A percentile compares a stretch with the other conserved stretches of the same genome.
phyloP scores from a whole-genome alignment of 306 rosid species.

The Ceratonia siliqua region DNA sequence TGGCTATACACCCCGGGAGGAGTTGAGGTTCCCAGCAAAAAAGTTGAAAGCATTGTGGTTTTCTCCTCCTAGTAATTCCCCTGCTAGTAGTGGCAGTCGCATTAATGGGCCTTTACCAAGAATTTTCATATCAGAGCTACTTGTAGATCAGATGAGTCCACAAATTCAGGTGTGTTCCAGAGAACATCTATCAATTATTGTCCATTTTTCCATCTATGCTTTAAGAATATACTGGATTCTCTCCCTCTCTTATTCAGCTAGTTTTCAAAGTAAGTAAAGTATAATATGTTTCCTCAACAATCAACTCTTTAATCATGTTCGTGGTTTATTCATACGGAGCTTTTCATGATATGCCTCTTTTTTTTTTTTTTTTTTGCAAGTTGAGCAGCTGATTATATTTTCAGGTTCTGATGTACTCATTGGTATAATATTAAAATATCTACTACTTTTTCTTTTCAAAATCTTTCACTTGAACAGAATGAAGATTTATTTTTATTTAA shows the following conservation, averaged over 20 bases:
- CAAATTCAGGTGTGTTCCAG: constrained; percentile 65
- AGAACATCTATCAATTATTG: neutral
- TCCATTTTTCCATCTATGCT: constrained; percentile 13
- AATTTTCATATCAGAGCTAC: constrained; percentile 86
- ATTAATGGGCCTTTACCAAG: constrained; percentile 82
- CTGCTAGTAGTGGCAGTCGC: constrained; percentile 48
- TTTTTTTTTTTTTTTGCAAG: constrained; percentile 16
- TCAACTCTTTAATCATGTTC: neutral
- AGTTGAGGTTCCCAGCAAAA: constrained; percentile 78
- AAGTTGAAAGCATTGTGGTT: constrained; percentile 92
- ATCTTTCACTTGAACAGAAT: neutral
- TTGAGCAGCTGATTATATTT: constrained; percentile 6
- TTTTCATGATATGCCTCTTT: neutral
- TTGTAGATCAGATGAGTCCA: constrained; percentile 85
- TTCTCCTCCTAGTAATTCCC: constrained; percentile 69
- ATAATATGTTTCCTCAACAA: neutral
- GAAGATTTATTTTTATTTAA: constrained; percentile 8
- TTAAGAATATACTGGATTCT: neutral
- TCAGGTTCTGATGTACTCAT: neutral
- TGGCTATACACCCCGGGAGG: constrained; percentile 72
- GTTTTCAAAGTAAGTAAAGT: constrained; percentile 11
- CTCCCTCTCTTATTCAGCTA: neutral
- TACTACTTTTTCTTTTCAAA: neutral
- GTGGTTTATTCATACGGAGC: neutral
- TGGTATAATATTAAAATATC: neutral